Evolutionary conservation across 2,329 filamentous ascomycete genomes (phyloP).

Genomic region (Proliferodiscus dingleyae): DNA sequence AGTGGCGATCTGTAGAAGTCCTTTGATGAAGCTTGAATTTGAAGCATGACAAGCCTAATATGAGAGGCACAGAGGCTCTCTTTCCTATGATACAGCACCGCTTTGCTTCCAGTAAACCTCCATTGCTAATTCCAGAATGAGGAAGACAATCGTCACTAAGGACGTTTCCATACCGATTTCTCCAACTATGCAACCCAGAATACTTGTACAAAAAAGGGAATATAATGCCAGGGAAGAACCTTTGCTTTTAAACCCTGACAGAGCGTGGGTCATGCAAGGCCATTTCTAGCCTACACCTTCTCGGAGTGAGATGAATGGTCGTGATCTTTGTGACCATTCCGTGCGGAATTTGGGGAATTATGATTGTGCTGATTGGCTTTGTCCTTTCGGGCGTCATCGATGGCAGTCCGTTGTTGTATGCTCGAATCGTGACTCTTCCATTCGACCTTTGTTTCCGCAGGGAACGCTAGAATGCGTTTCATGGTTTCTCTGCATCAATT

Average conservation of each 20-base stretch:
- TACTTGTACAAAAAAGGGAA: slow-evolving; percentile 26
- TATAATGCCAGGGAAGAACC: slow-evolving; percentile 14
- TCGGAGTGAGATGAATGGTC: slow-evolving; percentile 20
- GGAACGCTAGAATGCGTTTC: slow-evolving; percentile 83
- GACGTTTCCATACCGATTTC: slow-evolving; percentile 24
- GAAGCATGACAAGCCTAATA: too few relatives aligned
- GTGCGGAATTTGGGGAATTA: slow-evolving; percentile 21
- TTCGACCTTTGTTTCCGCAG: slow-evolving; percentile 81
- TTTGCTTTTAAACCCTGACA: slow-evolving; percentile 10
- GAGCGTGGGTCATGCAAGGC: slow-evolving; percentile 7
- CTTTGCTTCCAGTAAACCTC: slow-evolving; percentile 4
- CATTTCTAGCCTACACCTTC: slow-evolving; percentile 22
- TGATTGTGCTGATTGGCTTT: slow-evolving; percentile 54
- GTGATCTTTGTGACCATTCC: slow-evolving; percentile 24
- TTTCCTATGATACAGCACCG: slow-evolving; percentile 17
- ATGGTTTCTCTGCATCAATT: slow-evolving; percentile 75
- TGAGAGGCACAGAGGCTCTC: slow-evolving; percentile 2
- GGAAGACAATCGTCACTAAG: slow-evolving; percentile 18
- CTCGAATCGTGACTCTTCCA: slow-evolving; percentile 97
- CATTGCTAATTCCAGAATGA: slow-evolving; percentile 18
- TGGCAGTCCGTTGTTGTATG: slow-evolving; percentile 84
- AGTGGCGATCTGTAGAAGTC: too few relatives aligned
- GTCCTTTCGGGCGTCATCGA: slow-evolving; percentile 87
- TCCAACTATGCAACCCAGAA: slow-evolving; percentile 27
- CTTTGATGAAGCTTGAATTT: too few relatives aligned